These are phyloP conservation scores for Drechslerella stenobrocha DNA, from an alignment of 2,329 filamentous ascomycete species.

Conservation along the genomic window DNA sequence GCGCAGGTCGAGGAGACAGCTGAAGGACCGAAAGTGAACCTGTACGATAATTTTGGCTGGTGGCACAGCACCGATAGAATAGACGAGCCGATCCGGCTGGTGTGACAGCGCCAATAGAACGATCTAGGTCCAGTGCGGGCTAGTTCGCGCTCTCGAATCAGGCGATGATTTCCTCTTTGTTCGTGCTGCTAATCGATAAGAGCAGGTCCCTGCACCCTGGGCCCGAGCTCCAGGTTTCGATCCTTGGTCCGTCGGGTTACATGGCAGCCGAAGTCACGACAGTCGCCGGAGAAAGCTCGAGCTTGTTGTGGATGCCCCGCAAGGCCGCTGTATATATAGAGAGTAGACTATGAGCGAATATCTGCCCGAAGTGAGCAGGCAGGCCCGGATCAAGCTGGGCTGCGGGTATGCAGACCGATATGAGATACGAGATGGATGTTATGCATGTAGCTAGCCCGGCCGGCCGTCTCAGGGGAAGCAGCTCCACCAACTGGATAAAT, in stretches of 20 bases:
- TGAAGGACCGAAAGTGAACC: too few species aligned
- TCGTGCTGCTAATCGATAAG: constrained; percentile 6
- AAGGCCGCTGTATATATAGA: too few species aligned
- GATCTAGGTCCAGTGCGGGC: too few species aligned
- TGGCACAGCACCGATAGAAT: too few species aligned
- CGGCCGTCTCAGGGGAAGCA: not conserved
- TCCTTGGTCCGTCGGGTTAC: constrained; percentile 3
- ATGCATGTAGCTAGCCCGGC: not conserved
- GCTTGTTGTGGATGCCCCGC: too few species aligned
- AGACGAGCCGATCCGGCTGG: too few species aligned
- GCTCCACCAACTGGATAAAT: constrained; percentile 10
- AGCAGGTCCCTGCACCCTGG: not conserved
- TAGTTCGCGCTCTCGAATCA: too few species aligned
- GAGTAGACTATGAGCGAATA: too few species aligned
- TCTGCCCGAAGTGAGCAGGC: too few species aligned
- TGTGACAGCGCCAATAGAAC: too few species aligned
- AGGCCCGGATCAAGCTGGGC: not conserved
- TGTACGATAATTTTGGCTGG: too few species aligned
- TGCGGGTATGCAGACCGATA: not conserved
- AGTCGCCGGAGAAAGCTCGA: not conserved
- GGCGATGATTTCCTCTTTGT: not conserved
- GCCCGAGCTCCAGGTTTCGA: not conserved
- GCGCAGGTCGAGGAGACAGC: too few species aligned
- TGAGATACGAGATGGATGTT: not conserved
- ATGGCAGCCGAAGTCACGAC: not conserved